Percentiles rank a stretch among this genome's conserved stretches.
These are phyloP conservation scores for Pichiaceae sp. DNA, from an alignment of 1,139 yeast genomes.

Conservation along the genomic window DNA sequence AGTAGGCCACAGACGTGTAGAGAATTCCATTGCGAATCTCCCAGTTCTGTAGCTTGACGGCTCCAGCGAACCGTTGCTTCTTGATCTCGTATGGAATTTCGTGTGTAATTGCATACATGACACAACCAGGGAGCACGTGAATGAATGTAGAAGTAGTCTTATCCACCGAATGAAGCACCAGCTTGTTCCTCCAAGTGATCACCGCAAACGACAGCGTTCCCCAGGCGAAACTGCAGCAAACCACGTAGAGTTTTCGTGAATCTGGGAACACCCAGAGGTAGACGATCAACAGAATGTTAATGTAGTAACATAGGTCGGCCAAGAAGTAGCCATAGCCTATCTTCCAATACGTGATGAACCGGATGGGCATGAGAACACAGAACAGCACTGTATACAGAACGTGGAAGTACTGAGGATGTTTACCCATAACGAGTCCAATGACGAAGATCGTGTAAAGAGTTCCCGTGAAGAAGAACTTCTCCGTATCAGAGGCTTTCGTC, in stretches of 20 bases:
- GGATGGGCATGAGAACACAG: conserved; percentile 66
- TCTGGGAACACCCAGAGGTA: conserved; percentile 80
- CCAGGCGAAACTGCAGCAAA: conserved; percentile 79
- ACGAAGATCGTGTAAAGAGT: conserved; percentile 63
- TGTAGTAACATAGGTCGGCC: conserved; percentile 93
- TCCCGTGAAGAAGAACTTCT: conserved; percentile 73
- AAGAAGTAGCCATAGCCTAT: conserved; percentile 74
- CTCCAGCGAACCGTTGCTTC: conserved; percentile 67
- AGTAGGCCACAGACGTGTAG: conserved; percentile 76
- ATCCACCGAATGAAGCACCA: conserved; percentile 85
- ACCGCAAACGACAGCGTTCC: conserved; percentile 94
- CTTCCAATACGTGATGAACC: conserved; percentile 78
- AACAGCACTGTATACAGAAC: conserved; percentile 61
- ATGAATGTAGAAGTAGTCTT: conserved; percentile 91
- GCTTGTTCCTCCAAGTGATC: conserved; percentile 90
- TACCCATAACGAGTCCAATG: conserved; percentile 73
- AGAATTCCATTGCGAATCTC: conserved; percentile 62
- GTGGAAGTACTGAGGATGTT: conserved; percentile 70
- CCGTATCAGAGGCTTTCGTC: conserved; percentile 56
- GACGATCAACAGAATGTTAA: conserved; percentile 57
- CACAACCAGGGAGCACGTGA: conserved; percentile 84
- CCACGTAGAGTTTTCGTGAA: conserved; percentile 62
- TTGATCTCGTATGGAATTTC: conserved; percentile 54
- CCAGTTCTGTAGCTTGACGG: conserved; percentile 60
- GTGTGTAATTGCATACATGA: conserved; percentile 83